Conservation (phyloP, 176 grass and related monocot species). For the Phoenix roebelenii region DNA sequence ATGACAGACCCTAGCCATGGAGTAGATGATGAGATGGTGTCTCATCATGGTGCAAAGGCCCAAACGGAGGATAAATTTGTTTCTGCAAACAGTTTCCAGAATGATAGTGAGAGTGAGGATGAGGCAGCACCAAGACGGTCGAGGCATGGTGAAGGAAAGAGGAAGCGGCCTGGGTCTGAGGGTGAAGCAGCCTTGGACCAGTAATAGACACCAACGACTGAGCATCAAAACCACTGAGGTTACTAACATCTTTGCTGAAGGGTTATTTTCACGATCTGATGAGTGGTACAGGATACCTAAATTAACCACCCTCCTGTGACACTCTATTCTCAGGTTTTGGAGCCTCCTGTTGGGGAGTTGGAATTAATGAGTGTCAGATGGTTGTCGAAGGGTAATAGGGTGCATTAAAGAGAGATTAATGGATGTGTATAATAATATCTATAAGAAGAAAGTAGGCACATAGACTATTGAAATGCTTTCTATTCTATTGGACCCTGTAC, state of each 20-base stretch:
- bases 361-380: too few species aligned
- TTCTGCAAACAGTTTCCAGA: slow-evolving; percentile 30
- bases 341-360: too few species aligned
- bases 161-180: slow-evolving; percentile 11
- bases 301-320: too few species aligned
- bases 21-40: slow-evolving; percentile 26
- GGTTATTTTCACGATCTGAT: too few species aligned
- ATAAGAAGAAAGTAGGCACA: too few species aligned
- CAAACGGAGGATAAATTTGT: slow-evolving; percentile 41
- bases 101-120: slow-evolving; percentile 77
- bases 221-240: neutral
- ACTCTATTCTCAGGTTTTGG: too few species aligned
- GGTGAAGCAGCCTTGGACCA: slow-evolving; percentile 18
- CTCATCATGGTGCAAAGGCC: slow-evolving; percentile 24
- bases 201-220: neutral
- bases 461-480: too few species aligned
- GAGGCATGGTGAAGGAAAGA: slow-evolving; percentile 40
- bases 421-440: too few species aligned
- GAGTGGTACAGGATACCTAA: too few species aligned
- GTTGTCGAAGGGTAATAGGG: too few species aligned
- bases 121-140: slow-evolving; percentile 70
- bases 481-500: too few species aligned
- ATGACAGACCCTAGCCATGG: slow-evolving; percentile 25
- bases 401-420: too few species aligned
- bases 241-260: neutral